Conservation (phyloP, 768 basidiomycete genomes). For the Hypholoma sublateritium region DNA sequence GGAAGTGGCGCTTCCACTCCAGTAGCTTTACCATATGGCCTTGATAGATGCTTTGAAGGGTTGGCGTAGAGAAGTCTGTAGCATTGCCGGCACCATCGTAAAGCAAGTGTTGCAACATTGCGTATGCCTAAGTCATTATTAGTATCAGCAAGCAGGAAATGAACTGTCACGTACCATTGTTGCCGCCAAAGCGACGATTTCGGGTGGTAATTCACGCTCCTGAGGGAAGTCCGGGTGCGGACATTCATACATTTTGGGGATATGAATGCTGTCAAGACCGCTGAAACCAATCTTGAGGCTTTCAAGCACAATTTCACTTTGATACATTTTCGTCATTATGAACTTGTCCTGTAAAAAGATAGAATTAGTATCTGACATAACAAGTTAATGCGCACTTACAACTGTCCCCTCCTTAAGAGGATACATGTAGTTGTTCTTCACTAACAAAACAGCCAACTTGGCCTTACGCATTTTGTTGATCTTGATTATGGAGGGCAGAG, state of each 20-base stretch:
- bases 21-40: not conserved
- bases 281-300: not conserved
- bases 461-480: not conserved
- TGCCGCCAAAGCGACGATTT: not conserved
- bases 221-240: not conserved
- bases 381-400: not conserved
- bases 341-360: not conserved
- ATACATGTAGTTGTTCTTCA: conserved; percentile 2
- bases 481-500: conserved; percentile 1
- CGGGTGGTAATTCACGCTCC: conserved; percentile 2
- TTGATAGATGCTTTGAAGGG: not conserved
- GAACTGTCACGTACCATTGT: not conserved
- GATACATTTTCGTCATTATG: not conserved
- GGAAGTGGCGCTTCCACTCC: not conserved
- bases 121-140: not conserved
- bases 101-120: not conserved
- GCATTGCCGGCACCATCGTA: not conserved
- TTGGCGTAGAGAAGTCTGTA: not conserved
- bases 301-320: not conserved
- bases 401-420: not conserved
- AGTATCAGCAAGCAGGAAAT: not conserved
- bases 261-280: not conserved
- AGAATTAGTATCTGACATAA: not conserved
- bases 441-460: not conserved
- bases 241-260: not conserved